A percentile compares a stretch with the other conserved stretches of the same genome.
Conservation (phyloP, 768 basidiomycete genomes). For the Naematelia aurantialba region DNA sequence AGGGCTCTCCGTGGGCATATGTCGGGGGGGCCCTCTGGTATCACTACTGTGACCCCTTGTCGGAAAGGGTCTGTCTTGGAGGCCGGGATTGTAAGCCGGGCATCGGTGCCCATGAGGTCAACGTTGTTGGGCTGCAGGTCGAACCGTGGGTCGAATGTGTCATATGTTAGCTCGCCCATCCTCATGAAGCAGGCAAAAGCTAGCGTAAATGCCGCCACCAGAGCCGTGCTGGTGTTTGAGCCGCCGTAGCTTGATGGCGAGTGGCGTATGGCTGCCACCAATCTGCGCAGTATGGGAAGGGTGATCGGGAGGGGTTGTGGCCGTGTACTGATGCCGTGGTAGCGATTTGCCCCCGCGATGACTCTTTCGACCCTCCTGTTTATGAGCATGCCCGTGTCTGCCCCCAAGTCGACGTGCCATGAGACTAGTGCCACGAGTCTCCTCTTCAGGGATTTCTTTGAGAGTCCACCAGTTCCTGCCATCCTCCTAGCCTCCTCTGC, state of each 20-base stretch:
- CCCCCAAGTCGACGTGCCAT: slow-evolving; percentile 4
- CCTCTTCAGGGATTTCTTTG: not conserved
- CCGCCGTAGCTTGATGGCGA: not conserved
- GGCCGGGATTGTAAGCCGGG: not conserved
- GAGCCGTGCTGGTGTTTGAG: not conserved
- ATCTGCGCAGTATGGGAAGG: too few species aligned
- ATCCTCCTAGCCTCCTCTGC: not conserved
- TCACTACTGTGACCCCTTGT: slow-evolving; percentile 1
- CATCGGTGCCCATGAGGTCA: too few species aligned
- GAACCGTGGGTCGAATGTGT: slow-evolving; percentile 8
- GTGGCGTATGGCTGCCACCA: not conserved
- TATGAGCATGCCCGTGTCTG: not conserved
- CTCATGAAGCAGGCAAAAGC: slow-evolving; percentile 11
- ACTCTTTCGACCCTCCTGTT: not conserved
- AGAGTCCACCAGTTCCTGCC: not conserved
- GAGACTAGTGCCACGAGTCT: not conserved
- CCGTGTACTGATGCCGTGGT: not conserved
- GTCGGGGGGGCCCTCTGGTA: slow-evolving; percentile 1
- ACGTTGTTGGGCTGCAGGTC: not conserved
- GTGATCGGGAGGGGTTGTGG: slow-evolving; percentile 10
- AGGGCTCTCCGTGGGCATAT: too few species aligned
- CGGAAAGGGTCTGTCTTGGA: slow-evolving; percentile 9
- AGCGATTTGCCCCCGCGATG: not conserved
- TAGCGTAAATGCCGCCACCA: too few species aligned
- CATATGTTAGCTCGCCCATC: too few species aligned